Evolutionary conservation across 805 yeast genomes (phyloP), one percentile per base, ranked within the genome.

Genomic region (Maudiozyma pseudohumilis): DNA sequence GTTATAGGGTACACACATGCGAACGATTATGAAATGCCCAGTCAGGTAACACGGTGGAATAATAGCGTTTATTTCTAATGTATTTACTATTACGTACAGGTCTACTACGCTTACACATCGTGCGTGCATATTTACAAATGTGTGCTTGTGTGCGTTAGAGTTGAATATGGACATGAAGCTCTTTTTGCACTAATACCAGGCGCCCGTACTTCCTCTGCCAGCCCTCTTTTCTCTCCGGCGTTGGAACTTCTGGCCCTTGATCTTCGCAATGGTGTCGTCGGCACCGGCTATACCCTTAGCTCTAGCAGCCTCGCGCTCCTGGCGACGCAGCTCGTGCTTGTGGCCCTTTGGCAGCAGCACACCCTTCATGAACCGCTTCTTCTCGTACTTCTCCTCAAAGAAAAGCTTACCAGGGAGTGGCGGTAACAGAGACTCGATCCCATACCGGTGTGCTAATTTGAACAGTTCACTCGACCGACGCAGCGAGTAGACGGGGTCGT

Each of bases 391-490:
- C 45, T 84, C 92, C 53, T 75, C 76, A 63, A 72, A 84, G 74
- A 87, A 82, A 59, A 69, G 72, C 69, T 80, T 80, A 40, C 46
- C 48, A 12, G 33, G 37, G 26, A 45, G 47, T 8, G 56, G 53
- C 20, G 96, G 96, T 57, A 88, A 65, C 41, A 85, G 64, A 42
- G 81, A 86, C 28, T 75, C 69, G 6, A 88, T 68, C n/a, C 96
- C 96, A 49, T 73, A 82, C 49, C 77, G 73, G 54, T 74, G 69
- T 2, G 96, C 96, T 53, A 81, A 61, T 61, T 88, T 88, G 69
- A 72, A 86, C 38, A 88, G 64, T 45, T 80, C 95, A 15, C 88
- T 75, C 52, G 84, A 87, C 51, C 89, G 74, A 63, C 95, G 74
- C 52, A 79, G 65, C 7, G 95, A 83, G 61, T 74, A 83, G 47